Conservation (phyloP, 83 land plant genomes). For the Larix sibirica region DNA sequence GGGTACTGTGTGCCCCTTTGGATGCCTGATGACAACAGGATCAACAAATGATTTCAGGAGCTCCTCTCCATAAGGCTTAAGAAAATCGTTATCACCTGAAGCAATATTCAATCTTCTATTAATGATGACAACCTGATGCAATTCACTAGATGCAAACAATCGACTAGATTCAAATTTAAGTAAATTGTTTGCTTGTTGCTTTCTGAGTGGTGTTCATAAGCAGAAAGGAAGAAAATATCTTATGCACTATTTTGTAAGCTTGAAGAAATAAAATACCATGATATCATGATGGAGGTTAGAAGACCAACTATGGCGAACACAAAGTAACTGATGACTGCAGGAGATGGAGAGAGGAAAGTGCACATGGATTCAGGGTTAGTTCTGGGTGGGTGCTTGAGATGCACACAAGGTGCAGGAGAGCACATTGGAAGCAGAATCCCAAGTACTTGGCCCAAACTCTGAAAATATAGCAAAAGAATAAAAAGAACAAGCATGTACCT, state of each 20-base stretch:
- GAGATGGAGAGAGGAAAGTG: not conserved
- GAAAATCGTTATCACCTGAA: slow-evolving; percentile 63
- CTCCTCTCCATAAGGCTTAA: slow-evolving; percentile 39
- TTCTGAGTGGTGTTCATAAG: not conserved
- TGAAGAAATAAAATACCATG: not conserved
- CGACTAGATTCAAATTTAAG: not conserved
- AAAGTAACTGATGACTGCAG: not conserved
- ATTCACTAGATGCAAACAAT: not conserved
- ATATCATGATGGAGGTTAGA: not conserved
- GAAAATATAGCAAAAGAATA: not conserved
- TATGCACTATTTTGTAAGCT: not conserved
- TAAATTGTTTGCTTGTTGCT: not conserved
- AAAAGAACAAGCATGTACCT: not conserved
- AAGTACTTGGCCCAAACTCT: not conserved
- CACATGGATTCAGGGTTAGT: not conserved
- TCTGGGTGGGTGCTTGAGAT: not conserved
- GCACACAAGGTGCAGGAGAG: not conserved
- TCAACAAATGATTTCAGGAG: slow-evolving; percentile 52
- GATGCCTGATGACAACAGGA: slow-evolving; percentile 53
- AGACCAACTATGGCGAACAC: not conserved
- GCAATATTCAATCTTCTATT: not conserved
- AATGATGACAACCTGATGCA: not conserved
- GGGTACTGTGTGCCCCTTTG: slow-evolving; percentile 66
- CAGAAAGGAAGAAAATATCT: slow-evolving; percentile 1
- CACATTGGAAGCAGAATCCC: not conserved